Evolutionary conservation across 164 flowering plant species (phyloP).

Genomic region (Vitis amurensis): DNA sequence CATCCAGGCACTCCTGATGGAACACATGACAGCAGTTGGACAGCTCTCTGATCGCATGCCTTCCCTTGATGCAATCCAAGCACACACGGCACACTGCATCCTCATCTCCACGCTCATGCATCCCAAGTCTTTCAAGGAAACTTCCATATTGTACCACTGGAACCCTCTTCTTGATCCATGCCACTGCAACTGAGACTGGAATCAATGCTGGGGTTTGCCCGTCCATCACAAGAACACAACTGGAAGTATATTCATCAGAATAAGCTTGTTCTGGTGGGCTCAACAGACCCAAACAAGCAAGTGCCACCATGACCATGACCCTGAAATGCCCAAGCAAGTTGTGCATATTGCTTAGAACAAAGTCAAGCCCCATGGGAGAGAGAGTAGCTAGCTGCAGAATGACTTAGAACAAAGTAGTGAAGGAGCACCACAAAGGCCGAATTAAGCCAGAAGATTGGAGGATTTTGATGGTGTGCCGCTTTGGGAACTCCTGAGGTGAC

Average conservation of each 20-base stretch:
- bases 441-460: too few relatives aligned
- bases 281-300: constrained; percentile 11
- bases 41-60: constrained; percentile 26
- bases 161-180: constrained; percentile 19
- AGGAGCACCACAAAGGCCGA: too few relatives aligned
- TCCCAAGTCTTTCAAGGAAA: neutral
- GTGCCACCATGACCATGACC: constrained; percentile 2
- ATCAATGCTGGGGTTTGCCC: constrained; percentile 7
- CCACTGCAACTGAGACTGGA: neutral
- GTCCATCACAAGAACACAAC: constrained; percentile 11
- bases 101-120: neutral
- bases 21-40: constrained; percentile 31
- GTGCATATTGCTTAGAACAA: too few relatives aligned
- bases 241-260: neutral
- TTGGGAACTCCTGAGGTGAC: too few relatives aligned
- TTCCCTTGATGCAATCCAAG: constrained; percentile 14
- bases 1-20: constrained; percentile 32
- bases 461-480: too few relatives aligned
- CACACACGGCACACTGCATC: constrained; percentile 23
- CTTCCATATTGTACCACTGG: constrained; percentile 6
- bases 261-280: neutral
- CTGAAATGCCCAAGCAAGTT: too few relatives aligned
- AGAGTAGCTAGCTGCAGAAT: too few relatives aligned
- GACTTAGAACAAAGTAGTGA: too few relatives aligned
- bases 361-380: too few relatives aligned